A percentile compares a stretch with the other conserved stretches of the same genome.
phyloP scores from a whole-genome alignment of 129 eudicot species.

The Solidago caesia region DNA sequence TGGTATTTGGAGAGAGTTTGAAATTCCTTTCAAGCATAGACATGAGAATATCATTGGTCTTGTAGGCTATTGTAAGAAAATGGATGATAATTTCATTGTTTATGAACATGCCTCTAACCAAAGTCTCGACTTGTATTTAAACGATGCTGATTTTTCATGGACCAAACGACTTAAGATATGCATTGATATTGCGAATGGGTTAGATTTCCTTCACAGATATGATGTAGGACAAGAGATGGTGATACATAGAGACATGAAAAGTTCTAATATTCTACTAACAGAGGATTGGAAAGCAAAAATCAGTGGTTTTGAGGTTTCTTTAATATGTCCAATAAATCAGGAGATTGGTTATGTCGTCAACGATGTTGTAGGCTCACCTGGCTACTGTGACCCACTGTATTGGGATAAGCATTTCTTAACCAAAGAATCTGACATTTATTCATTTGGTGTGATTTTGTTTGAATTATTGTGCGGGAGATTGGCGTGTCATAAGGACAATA shows the following conservation, averaged over 20 bases:
- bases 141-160: neutral
- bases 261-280: slow-evolving; percentile 10
- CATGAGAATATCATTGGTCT: slow-evolving; percentile 18
- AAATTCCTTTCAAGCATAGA: slow-evolving; percentile 6
- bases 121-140: slow-evolving; percentile 7
- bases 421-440: slow-evolving; percentile 23
- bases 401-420: neutral
- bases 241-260: slow-evolving; percentile 11
- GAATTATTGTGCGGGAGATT: slow-evolving; percentile 8
- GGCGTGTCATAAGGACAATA: neutral
- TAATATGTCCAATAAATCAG: slow-evolving; percentile 2
- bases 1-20: slow-evolving; percentile 7
- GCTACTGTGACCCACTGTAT: slow-evolving; percentile 14
- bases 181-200: slow-evolving; percentile 16
- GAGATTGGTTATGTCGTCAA: neutral
- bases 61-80: neutral
- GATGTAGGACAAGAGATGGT: neutral
- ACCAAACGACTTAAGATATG: slow-evolving; percentile 16
- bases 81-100: slow-evolving; percentile 8
- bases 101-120: neutral
- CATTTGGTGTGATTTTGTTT: slow-evolving; percentile 14
- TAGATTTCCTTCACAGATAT: slow-evolving; percentile 9
- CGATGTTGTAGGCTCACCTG: slow-evolving; percentile 3
- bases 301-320: neutral
- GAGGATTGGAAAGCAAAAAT: slow-evolving; percentile 13